Evolutionary conservation across 2,329 filamentous ascomycete genomes (phyloP), one percentile per base, ranked within the genome.

Genomic region (Aspergillus caelatus): DNA sequence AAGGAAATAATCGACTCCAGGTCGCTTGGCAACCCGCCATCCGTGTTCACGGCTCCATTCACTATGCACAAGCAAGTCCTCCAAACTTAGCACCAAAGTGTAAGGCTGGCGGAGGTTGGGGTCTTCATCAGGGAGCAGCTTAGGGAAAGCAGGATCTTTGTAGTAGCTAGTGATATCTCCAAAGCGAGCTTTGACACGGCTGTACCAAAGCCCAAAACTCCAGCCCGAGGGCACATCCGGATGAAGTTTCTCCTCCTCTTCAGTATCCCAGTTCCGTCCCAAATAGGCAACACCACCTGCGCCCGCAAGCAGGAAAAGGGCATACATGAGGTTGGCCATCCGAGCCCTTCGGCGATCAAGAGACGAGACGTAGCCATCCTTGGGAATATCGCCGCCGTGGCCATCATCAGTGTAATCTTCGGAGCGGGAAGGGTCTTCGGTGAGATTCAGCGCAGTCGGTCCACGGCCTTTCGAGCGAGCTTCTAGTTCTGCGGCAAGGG

Each of bases 1-100:
- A 67, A 99, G 82, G 82, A 99, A 99, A 82, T 99, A 99, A 81
- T 99, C 95, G 65, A 96, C 87, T 53, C 95, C 95, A 41, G 95
- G 95, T 57, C 95, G 88, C 83, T 99, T 99, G 32, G 95, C 95
- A 65, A 96, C 86, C 70, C 94, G 89, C 93, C 95, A 99, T 63
- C 95, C 95, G 75, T 97, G 91, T 77, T 98, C 92, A 62, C 94
- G 88, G 28, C 89, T 88, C 95, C 95, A 99, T 77, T 97, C 93
- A 74, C 92, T 96, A 81, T 97, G 94, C 34, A 99, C 88, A 60
- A 99, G 86, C 72, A 99, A 86, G 77, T 99, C 94, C 77, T 99
- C 95, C 73, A 99, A 82, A 76, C 92, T 95, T 71, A 99, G 84
- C 34, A 96, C 94, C 34, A 99, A 85, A 0, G 95, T 98, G 79